These are phyloP conservation scores for Stevia rebaudiana DNA, from an alignment of 140 eudicot species.

Conservation along the genomic window DNA sequence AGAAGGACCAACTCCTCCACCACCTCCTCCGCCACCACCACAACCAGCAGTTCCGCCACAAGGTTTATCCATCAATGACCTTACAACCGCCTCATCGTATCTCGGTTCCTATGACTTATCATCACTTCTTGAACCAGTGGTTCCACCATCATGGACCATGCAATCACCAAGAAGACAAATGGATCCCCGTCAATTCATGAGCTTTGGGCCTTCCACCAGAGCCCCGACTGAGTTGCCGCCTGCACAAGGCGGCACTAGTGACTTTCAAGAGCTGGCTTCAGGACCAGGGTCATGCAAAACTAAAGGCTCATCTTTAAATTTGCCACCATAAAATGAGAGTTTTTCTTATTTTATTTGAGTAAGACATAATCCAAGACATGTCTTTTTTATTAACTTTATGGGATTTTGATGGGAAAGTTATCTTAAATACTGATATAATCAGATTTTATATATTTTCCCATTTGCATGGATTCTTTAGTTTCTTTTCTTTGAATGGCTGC, in stretches of 20 bases:
- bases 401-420: slow-evolving; percentile 8
- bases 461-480: not conserved
- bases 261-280: slow-evolving; percentile 67
- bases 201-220: slow-evolving; percentile 12
- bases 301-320: slow-evolving; percentile 28
- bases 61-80: slow-evolving; percentile 47
- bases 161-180: slow-evolving; percentile 32
- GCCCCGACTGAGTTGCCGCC: slow-evolving; percentile 30
- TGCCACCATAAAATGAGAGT: slow-evolving; percentile 43
- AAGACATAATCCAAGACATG: slow-evolving; percentile 6
- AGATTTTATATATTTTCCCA: not conserved
- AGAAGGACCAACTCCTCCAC: slow-evolving; percentile 70
- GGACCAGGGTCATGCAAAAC: slow-evolving; percentile 30
- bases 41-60: slow-evolving; percentile 28
- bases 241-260: slow-evolving; percentile 30
- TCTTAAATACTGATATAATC: not conserved
- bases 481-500: too few relatives aligned
- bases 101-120: slow-evolving; percentile 61
- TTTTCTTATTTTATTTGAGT: slow-evolving; percentile 2
- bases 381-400: not conserved
- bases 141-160: slow-evolving; percentile 51
- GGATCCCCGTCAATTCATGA: slow-evolving; percentile 44
- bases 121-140: slow-evolving; percentile 60
- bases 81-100: slow-evolving; percentile 43
- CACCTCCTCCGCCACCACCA: slow-evolving; percentile 46